phyloP scores from a whole-genome alignment of 345 rosid species.

The Citrus mangshanensis region DNA sequence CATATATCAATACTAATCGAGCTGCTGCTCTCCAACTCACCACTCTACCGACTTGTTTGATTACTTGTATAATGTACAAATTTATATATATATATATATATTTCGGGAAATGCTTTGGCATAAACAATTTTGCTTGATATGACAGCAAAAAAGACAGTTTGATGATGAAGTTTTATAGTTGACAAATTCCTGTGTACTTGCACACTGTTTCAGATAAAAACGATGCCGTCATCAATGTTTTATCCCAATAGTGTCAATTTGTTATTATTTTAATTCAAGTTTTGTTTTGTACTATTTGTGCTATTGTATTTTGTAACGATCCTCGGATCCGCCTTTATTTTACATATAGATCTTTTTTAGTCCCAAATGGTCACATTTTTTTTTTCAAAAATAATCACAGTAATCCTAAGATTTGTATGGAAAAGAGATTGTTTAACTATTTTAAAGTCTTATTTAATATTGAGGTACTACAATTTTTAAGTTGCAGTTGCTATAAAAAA shows the following conservation, averaged over 20 bases:
- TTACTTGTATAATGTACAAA: not conserved
- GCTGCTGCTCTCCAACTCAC: too few species aligned
- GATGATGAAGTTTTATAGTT: not conserved
- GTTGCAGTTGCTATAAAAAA: fast-evolving
- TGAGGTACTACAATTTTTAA: too few species aligned
- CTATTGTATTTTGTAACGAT: not conserved
- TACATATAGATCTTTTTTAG: not conserved
- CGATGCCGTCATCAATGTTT: too few species aligned
- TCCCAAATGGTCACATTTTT: too few species aligned
- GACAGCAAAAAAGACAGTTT: not conserved
- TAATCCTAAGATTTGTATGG: too few species aligned
- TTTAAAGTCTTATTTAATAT: too few species aligned
- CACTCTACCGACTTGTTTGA: not conserved
- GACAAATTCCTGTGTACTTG: not conserved
- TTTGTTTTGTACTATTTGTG: too few species aligned
- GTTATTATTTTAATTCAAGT: not conserved
- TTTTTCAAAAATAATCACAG: too few species aligned
- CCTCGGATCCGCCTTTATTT: not conserved
- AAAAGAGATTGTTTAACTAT: too few species aligned
- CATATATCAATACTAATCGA: too few species aligned
- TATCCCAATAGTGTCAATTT: not conserved
- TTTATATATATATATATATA: too few species aligned
- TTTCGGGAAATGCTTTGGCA: not conserved
- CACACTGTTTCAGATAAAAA: too few species aligned
- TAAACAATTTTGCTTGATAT: not conserved